A percentile compares a stretch with the other conserved stretches of the same genome.
Evolutionary conservation across 495 filamentous ascomycete genomes (phyloP).

Genomic region (Podospora pseudopauciseta): DNA sequence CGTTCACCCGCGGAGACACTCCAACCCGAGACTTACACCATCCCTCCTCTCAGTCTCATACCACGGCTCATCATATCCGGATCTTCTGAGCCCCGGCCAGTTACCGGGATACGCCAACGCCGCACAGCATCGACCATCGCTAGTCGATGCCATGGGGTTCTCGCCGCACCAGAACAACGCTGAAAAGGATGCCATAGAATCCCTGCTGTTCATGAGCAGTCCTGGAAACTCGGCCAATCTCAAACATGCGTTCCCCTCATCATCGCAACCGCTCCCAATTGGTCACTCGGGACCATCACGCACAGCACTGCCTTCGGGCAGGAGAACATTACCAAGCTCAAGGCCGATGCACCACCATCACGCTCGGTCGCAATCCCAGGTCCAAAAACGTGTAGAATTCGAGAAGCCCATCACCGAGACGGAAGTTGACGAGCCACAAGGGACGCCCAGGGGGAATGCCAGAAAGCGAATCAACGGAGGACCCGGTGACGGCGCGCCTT

Average conservation of each 20-base stretch:
- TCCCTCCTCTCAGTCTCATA: constrained; percentile 39
- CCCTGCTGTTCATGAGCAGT: constrained; percentile 81
- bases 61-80: constrained; percentile 34
- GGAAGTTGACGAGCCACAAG: constrained; percentile 43
- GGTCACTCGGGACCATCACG: constrained; percentile 23
- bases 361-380: constrained; percentile 31
- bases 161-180: constrained; percentile 52
- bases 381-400: constrained; percentile 44
- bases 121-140: constrained; percentile 48
- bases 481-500: constrained; percentile 16
- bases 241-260: constrained; percentile 45
- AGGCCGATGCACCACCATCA: constrained; percentile 41
- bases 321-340: constrained; percentile 45
- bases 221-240: constrained; percentile 67
- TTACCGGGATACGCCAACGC: constrained; percentile 19
- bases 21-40: constrained; percentile 36
- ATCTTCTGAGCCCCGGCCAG: constrained; percentile 39
- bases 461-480: constrained; percentile 38
- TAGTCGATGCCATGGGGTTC: constrained; percentile 57
- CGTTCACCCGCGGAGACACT: constrained; percentile 36
- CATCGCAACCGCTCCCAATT: constrained; percentile 32
- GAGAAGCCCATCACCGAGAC: constrained; percentile 43
- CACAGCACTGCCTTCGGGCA: constrained; percentile 41
- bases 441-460: constrained; percentile 38
- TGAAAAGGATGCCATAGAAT: constrained; percentile 86